A percentile compares a stretch with the other conserved stretches of the same genome.
These are phyloP conservation scores for Fraxinus velutina DNA, from an alignment of 305 asterid genomes.

Conservation along the genomic window DNA sequence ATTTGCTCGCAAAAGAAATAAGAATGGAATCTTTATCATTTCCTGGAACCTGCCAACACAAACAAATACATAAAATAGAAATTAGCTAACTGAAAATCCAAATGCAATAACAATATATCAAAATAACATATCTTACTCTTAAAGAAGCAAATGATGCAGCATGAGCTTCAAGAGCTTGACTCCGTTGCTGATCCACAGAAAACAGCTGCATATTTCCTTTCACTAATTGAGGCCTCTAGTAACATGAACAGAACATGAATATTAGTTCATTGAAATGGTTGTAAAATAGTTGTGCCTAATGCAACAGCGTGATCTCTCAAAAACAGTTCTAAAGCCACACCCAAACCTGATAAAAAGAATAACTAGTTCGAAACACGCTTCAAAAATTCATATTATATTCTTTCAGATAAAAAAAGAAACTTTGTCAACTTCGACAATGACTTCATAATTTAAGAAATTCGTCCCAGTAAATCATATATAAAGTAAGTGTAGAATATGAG, in stretches of 20 bases:
- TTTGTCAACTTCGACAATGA: background rate
- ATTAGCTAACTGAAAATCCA: slow-evolving; percentile 14
- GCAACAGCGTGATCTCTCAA: slow-evolving; percentile 3
- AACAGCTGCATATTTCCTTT: slow-evolving; percentile 97
- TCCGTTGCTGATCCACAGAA: slow-evolving; percentile 96
- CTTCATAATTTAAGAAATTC: background rate
- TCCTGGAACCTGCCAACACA: slow-evolving; percentile 62
- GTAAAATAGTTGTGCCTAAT: slow-evolving; percentile 10
- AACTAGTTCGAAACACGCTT: background rate
- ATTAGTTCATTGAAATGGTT: slow-evolving; percentile 27
- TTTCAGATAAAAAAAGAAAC: background rate
- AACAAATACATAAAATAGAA: slow-evolving; percentile 9
- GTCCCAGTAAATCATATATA: background rate
- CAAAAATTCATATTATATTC: background rate
- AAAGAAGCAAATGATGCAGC: slow-evolving; percentile 94
- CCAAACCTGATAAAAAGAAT: slow-evolving; percentile 5
- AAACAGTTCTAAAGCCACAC: slow-evolving; percentile 6
- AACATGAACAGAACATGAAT: slow-evolving; percentile 16
- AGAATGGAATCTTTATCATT: slow-evolving; percentile 94
- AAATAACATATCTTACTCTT: slow-evolving; percentile 44
- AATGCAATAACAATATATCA: background rate
- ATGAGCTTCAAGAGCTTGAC: slow-evolving; percentile 99
- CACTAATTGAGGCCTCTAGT: slow-evolving; percentile 89
- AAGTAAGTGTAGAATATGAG: background rate
- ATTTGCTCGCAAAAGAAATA: slow-evolving; percentile 79